Base-by-base conservation (phyloP, 306 rosid genomes). In the Pachyrhizus erosus region DNA sequence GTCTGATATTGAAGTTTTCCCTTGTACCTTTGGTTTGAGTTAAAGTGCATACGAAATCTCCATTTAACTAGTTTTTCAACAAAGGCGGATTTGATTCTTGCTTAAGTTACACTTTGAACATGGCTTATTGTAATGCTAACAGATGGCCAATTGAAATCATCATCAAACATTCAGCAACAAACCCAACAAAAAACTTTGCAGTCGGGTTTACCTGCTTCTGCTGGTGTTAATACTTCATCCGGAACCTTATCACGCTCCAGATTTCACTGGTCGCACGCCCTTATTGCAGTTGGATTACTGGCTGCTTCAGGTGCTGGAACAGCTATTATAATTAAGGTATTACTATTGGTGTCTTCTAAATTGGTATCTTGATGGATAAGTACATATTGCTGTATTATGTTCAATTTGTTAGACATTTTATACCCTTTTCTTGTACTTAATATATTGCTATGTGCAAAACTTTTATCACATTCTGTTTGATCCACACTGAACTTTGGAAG, bases 201-300 rank as follows among this genome's bases (percentile, higher is more conserved):
- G 88, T 86, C 89, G 1, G 86, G 68, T 80, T 82, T 89, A 23
- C 70, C 88, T 71, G 89, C 87, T 76, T 82, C 93, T 54, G 9
- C 77, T 17, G 86, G 84, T 70, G 80, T 85, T 60, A 76, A 70
- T 80, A 61, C 91, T 80, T 74, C 86, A 2, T 75, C 84, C 45
- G 89, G 86, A 87, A 68, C 87, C 70, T 51, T 86, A 43, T 43
- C 85, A 20, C 90, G 83, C 73, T 78, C 80, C 62, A 87, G 85
- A 84, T 96, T 92, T 81, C 99, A 87, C 86, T 93, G 99, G 99
- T 91, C 90, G 65, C 94, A 96, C 78, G 94, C 94, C 60, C 66
- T 92, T 86, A 18, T 88, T 80, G 93, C 92, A 52, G 80, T 91
- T 79, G 99, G 99, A 69, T 5, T 95, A 20, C 75, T 95, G 87